Percentiles rank a stretch among this genome's conserved stretches.
Evolutionary conservation across 2,329 filamentous ascomycete genomes (phyloP).

Genomic region (Podosphaera xanthii): DNA sequence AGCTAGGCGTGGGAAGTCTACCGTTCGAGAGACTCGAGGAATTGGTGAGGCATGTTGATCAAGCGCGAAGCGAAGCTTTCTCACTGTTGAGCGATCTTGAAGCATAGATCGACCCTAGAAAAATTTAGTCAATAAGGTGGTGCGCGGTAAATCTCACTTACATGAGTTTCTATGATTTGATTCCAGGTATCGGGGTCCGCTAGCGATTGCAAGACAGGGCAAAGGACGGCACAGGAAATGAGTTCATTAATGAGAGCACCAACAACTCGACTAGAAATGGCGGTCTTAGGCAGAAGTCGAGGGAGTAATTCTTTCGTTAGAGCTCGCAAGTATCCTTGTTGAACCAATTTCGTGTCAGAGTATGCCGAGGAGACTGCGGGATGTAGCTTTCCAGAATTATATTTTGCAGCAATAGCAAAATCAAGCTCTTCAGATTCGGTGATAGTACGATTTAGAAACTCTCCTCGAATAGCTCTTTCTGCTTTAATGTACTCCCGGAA

Average conservation of each 20-base stretch:
- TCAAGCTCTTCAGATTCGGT: constrained; percentile 95
- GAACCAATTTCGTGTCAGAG: constrained; percentile 60
- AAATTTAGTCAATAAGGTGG: constrained; percentile 1
- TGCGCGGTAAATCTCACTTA: constrained; percentile 10
- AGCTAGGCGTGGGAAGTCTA: constrained; percentile 54
- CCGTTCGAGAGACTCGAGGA: constrained; percentile 38
- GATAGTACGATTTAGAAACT: constrained; percentile 66
- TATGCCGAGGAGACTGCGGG: constrained; percentile 63
- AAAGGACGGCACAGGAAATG: constrained; percentile 75
- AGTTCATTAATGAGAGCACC: constrained; percentile 68
- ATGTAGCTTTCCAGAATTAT: constrained; percentile 70
- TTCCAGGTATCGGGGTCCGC: constrained; percentile 96
- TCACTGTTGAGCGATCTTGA: constrained; percentile 86
- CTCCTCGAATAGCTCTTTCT: constrained; percentile 66
- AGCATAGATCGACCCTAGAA: constrained; percentile 52
- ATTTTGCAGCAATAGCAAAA: constrained; percentile 85
- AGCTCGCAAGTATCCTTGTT: constrained; percentile 72
- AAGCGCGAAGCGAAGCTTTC: constrained; percentile 71
- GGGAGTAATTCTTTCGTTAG: constrained; percentile 53
- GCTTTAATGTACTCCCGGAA: constrained; percentile 80
- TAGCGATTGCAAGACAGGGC: constrained; percentile 56
- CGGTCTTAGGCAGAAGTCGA: constrained; percentile 45
- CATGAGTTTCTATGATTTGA: constrained; percentile 75
- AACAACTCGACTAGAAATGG: constrained; percentile 62
- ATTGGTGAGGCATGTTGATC: constrained; percentile 83